phyloP scores from a whole-genome alignment of 345 rosid species.

The Excoecaria agallocha region DNA sequence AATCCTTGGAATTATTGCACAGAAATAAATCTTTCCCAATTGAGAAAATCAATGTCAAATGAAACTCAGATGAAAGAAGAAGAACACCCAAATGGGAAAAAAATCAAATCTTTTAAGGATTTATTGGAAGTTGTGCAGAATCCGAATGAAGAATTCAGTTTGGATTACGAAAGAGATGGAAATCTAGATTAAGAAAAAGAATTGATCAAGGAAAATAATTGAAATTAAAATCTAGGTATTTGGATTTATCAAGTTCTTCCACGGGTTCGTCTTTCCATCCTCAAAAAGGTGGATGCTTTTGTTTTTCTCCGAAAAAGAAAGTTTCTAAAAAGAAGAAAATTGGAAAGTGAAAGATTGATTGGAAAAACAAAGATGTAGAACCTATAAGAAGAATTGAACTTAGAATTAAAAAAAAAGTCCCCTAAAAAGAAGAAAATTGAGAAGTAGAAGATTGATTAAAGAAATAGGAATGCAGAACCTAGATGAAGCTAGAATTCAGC shows the following conservation, averaged over 20 bases:
- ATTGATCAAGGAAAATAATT: constrained; percentile 7
- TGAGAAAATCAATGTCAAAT: too few relatives aligned
- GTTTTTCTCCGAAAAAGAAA: constrained; percentile 57
- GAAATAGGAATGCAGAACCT: neutral
- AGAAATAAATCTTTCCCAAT: constrained; percentile 20
- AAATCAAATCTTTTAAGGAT: too few relatives aligned
- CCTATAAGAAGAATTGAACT: too few relatives aligned
- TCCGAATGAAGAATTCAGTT: constrained; percentile 22
- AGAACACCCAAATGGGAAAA: too few relatives aligned
- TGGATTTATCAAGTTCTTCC: constrained; percentile 26
- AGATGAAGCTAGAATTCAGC: too few relatives aligned
- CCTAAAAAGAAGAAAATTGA: too few relatives aligned
- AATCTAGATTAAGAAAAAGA: constrained; percentile 18
- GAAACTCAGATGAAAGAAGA: too few relatives aligned
- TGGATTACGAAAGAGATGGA: constrained; percentile 15
- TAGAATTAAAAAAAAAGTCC: too few relatives aligned
- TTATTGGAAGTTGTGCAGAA: constrained; percentile 14
- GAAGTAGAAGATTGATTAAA: neutral
- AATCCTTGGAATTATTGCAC: too few relatives aligned
- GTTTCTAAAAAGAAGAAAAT: constrained; percentile 18
- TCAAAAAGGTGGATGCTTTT: constrained; percentile 50
- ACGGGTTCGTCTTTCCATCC: constrained; percentile 54
- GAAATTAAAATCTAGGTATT: constrained; percentile 13
- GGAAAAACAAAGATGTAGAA: constrained; percentile 23
- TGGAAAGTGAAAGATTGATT: constrained; percentile 31